These are phyloP conservation scores for Trematosphaeria pertusa DNA, from an alignment of 2,329 filamentous ascomycete genomes.

Conservation along the genomic window DNA sequence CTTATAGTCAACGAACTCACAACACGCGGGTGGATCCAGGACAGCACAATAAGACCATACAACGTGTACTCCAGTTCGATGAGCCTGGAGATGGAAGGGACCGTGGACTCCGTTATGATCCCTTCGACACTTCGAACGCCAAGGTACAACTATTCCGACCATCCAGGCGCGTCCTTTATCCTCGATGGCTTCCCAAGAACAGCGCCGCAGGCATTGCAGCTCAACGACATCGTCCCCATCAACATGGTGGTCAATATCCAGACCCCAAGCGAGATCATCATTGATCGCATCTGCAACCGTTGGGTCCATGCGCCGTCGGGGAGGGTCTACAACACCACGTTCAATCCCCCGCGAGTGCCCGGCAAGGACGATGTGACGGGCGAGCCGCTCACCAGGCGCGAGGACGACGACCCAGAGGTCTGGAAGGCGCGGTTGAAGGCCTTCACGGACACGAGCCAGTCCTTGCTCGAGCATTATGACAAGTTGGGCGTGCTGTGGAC, in stretches of 20 bases:
- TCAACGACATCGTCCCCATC: constrained; percentile 87
- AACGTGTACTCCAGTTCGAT: constrained; percentile 52
- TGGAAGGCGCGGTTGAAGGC: constrained; percentile 81
- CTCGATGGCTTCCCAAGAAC: constrained; percentile 96
- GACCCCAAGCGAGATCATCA: constrained; percentile 85
- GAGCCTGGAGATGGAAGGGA: constrained; percentile 34
- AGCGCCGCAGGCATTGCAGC: constrained; percentile 75
- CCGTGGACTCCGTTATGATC: constrained; percentile 52
- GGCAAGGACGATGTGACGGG: constrained; percentile 92
- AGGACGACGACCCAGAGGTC: constrained; percentile 86
- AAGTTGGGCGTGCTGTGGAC: constrained; percentile 83
- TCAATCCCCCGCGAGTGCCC: constrained; percentile 81
- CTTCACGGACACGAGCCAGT: constrained; percentile 86
- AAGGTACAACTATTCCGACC: constrained; percentile 62
- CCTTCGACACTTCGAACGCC: constrained; percentile 46
- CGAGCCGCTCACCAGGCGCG: constrained; percentile 79
- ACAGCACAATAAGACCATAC: constrained; percentile 54
- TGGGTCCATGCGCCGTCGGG: constrained; percentile 95
- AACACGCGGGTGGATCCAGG: constrained; percentile 80
- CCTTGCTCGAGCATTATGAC: constrained; percentile 88
- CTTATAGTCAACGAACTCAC: constrained; percentile 90
- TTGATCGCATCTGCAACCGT: constrained; percentile 86
- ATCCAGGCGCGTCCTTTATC: constrained; percentile 85
- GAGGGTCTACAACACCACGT: constrained; percentile 92
- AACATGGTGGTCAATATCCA: constrained; percentile 89